Base-by-base conservation (phyloP, 768 basidiomycete species). In the Crepidotus variabilis region DNA sequence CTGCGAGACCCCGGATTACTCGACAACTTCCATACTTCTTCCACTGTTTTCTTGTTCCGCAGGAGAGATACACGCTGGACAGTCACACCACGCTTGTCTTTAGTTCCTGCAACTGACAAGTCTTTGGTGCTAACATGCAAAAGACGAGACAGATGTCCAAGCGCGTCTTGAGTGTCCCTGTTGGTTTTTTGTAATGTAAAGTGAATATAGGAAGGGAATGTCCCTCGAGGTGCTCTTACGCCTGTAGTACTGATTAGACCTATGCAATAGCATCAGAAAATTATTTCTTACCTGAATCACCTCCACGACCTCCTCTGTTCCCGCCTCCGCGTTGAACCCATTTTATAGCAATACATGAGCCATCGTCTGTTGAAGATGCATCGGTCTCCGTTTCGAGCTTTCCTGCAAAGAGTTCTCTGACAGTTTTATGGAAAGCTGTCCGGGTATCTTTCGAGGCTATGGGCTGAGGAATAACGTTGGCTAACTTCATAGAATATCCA, bases 131-230 rank as follows among this genome's bases (percentile, higher is more conserved):
- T 83, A 57, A 87, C 84, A 58, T 88, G 86, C n/a, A 98, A 76
- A 28, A 81, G 78, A 13, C 94, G 86, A 16, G 91, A 78, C 32
- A 99, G 73, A 63, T 95, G 79, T 1, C 83, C 78, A 20, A 99
- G 82, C 1, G 92, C 93, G 66, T 98, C 97, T 66, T 97, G 94
- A 2, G 94, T 97, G 66, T 99, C 97, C 46, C 97, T 87, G 67
- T 99, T 99, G 20, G 94, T 92, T 73, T 99, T 99, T 67, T 96
- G 94, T 33, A 99, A 74, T 1, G 92, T 97, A 70, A 98, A 97
- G 67, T 98, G 94, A 60, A 98, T 93, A 67, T 90, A 99, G 0
- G 88, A 90, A 56, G 90, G 90, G 61, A 84, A 89, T 21, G 78
- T 81, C 21, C 86, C 86, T 45, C 88, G 81, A 47, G 82, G 75